Base-by-base conservation (phyloP, 345 rosid genomes). In the Citrus mangshanensis region DNA sequence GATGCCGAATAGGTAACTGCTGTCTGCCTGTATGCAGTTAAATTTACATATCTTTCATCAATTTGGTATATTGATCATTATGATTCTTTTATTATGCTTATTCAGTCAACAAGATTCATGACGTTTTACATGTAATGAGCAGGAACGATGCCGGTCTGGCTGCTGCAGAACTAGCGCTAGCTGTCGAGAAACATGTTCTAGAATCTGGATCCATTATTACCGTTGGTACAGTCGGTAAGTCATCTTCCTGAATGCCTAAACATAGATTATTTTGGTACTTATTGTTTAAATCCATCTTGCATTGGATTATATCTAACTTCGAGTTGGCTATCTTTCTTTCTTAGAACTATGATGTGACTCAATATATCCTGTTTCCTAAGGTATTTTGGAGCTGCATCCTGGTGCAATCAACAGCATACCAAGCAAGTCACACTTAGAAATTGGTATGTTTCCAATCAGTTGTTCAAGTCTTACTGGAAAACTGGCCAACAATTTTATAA, bases 341-440 rank as follows among this genome's bases (percentile, higher is more conserved):
- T 61, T 77, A 65, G 13, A 64, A 25, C 61, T 68, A 13, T 56
- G 58, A n/a, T 70, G 7, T 63, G 34, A 51, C 74, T 64, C 16
- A 55, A 25, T 32, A 25, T 73, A 65, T 73, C 7, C 16, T 46
- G 27, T 60, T 81, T 79, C 42, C 30, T 38, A 55, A 95, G 97
- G 97, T 70, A 93, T 92, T 73, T 78, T 96, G 84, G 95, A 92
- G 65, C 87, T 92, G 79, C 97, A 94, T 83, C 98, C 99, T 10
- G 93, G 97, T 72, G 98, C 98, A 82, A 91, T 96, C 84, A 96
- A 96, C 87, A 96, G 98, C 83, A 96, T 96, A 72, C 99, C 99
- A 19, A 94, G 99, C 85, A 96, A 90, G 86, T 83, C 98, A 63
- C 97, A 89, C 85, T 85, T 96, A 32, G 97, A 92, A 90, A 94